phyloP scores from a whole-genome alignment of 257 asterid species.

The Lycium barbarum region DNA sequence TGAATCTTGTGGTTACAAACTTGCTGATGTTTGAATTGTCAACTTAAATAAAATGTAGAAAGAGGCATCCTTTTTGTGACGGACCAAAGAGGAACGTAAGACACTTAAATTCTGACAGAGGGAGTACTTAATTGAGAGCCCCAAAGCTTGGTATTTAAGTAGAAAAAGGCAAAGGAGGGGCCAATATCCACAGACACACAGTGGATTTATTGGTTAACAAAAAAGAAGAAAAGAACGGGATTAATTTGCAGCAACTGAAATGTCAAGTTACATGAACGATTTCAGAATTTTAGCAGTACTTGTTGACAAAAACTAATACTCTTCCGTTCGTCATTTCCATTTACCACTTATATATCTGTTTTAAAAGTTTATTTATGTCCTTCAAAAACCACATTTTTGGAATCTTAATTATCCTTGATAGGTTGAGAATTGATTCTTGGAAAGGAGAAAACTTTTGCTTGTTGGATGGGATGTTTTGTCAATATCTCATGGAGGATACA shows the following conservation, averaged over 20 bases:
- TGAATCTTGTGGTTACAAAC: too few species aligned
- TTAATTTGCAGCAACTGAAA: constrained; percentile 3
- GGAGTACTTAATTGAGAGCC: not conserved
- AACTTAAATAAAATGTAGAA: too few species aligned
- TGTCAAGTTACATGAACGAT: not conserved
- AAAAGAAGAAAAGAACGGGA: not conserved
- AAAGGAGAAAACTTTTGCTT: not conserved
- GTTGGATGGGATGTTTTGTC: not conserved
- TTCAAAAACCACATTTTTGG: not conserved
- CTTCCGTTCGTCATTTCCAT: not conserved
- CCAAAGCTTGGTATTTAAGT: not conserved
- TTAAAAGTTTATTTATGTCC: not conserved
- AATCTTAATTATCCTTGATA: not conserved
- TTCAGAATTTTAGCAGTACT: not conserved
- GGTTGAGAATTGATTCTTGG: not conserved
- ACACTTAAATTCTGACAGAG: too few species aligned
- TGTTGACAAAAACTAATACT: not conserved
- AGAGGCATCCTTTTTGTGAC: too few species aligned
- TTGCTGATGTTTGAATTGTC: too few species aligned
- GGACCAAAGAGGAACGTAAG: too few species aligned
- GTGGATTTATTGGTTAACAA: not conserved
- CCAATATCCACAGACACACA: not conserved
- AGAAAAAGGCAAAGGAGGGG: not conserved
- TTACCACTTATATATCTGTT: not conserved
- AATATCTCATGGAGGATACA: too few species aligned